These are phyloP conservation scores for Sporopachydermia quercuum DNA, from an alignment of 805 yeast genomes.

Conservation along the genomic window DNA sequence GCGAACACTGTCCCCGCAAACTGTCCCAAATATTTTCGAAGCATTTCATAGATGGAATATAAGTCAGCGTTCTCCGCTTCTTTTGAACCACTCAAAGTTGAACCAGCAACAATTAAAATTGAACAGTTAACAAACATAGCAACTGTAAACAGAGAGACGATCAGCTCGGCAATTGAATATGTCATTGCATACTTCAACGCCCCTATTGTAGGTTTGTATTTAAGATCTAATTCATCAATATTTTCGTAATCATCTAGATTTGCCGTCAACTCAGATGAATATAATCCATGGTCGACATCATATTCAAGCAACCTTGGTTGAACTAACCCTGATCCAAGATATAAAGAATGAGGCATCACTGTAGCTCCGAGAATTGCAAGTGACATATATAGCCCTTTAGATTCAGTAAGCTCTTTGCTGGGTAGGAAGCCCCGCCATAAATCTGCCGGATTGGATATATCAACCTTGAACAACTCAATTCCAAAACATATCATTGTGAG, in stretches of 20 bases:
- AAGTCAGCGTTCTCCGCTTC: constrained; percentile 69
- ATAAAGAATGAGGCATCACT: constrained; percentile 86
- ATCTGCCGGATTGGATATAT: constrained; percentile 21
- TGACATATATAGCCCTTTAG: constrained; percentile 57
- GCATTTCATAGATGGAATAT: constrained; percentile 61
- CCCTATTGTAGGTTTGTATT: constrained; percentile 60
- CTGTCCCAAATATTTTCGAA: constrained; percentile 56
- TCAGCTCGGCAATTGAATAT: constrained; percentile 69
- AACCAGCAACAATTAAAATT: constrained; percentile 81
- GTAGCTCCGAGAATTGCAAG: constrained; percentile 87
- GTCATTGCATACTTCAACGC: constrained; percentile 72
- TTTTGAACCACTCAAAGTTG: constrained; percentile 51
- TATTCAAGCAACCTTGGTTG: constrained; percentile 71
- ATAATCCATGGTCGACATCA: constrained; percentile 41
- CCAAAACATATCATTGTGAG: constrained; percentile 68
- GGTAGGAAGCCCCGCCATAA: constrained; percentile 64
- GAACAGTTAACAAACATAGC: constrained; percentile 88
- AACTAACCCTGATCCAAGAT: constrained; percentile 75
- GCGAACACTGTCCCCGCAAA: constrained; percentile 87
- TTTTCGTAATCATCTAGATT: constrained; percentile 5
- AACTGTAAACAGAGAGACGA: constrained; percentile 68
- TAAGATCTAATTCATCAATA: constrained; percentile 3
- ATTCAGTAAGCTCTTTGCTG: constrained; percentile 36
- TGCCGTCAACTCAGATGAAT: neutral
- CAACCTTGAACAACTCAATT: constrained; percentile 36